Evolutionary conservation across 2,329 filamentous ascomycete species (phyloP), one percentile per base, ranked within the genome.

Genomic region (Chaetomium sp.): DNA sequence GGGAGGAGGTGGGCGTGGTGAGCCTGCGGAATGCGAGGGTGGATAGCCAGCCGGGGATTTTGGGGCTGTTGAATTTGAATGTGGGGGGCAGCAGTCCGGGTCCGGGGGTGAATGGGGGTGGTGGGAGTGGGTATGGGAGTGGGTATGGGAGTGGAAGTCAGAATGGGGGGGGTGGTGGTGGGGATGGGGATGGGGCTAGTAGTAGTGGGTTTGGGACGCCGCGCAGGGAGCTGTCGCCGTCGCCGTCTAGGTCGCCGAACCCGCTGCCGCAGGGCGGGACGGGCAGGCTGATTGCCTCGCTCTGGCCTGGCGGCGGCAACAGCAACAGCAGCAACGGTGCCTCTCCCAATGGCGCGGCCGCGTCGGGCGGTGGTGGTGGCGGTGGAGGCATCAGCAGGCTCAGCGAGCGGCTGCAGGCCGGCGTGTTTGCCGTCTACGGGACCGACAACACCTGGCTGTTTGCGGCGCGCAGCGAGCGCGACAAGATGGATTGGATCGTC

Each of bases 401-500:
- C 29, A 85, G 81, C 73, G 83, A 86, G 73, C 76, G 86, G 76
- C 79, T 84, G 76, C 84, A 86, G 72, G 84, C 87, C 4, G 90
- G 90, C 69, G 91, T 98, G 49, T 99, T 97, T 82, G 95, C 95
- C 13, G 87, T 99, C 58, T 99, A 98, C 74, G 94, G 92, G 50
- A 91, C 90, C 65, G 90, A 95, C 76, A 97, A 97, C 77, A 97
- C 93, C 35, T 99, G 93, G 85, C 82, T 99, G 49, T 98, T 99
- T 76, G 92, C 93, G 16, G 91, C 93, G 27, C 85, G 93, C 65
- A 94, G 88, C 72, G 94, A 97, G 79, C 85, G 89, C 57, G 93
- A 97, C 77, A 97, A 97, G 82, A 89, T 93, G 71, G 95, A 98
- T 76, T 99, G 95, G 95, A 97, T 99, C 71, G 85, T 96, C 77